Conservation (phyloP, 352 stramenopile species). For the Globisporangium nodosum region DNA sequence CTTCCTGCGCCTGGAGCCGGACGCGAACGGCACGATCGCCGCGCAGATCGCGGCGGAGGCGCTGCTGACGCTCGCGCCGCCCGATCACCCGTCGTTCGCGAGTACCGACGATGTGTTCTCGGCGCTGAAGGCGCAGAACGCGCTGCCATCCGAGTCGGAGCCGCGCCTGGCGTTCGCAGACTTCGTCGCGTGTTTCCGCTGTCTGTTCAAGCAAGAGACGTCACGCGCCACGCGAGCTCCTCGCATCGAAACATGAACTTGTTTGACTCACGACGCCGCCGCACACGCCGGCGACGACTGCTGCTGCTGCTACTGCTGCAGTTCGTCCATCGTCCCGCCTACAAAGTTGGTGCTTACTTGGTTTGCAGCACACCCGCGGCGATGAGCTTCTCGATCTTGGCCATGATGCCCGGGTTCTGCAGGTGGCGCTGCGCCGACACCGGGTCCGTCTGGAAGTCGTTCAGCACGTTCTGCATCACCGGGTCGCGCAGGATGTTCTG, state of each 20-base stretch:
- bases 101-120: constrained; percentile 9
- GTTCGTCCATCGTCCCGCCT: neutral
- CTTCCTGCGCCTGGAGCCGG: constrained; percentile 23
- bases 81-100: constrained; percentile 1
- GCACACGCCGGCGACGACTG: no score
- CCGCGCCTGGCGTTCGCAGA: constrained; percentile 20
- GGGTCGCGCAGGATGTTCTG: constrained; percentile 97
- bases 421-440: constrained; percentile 89
- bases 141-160: constrained; percentile 1
- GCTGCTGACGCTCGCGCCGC: constrained; percentile 18
- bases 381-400: constrained; percentile 99
- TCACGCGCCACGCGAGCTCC: neutral
- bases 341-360: constrained; percentile 41
- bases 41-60: constrained; percentile 11
- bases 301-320: no score
- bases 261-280: neutral
- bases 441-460: constrained; percentile 97
- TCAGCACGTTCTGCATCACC: constrained; percentile 96
- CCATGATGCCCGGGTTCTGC: constrained; percentile 91
- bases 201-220: neutral
- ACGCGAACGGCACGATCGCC: constrained; percentile 10
- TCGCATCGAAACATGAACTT: neutral
- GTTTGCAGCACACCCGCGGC: constrained; percentile 96
- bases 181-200: constrained; percentile 25
- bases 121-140: constrained; percentile 8